These are phyloP conservation scores for Hygrocybe coccinea DNA, from an alignment of 768 basidiomycete species.

Conservation along the genomic window DNA sequence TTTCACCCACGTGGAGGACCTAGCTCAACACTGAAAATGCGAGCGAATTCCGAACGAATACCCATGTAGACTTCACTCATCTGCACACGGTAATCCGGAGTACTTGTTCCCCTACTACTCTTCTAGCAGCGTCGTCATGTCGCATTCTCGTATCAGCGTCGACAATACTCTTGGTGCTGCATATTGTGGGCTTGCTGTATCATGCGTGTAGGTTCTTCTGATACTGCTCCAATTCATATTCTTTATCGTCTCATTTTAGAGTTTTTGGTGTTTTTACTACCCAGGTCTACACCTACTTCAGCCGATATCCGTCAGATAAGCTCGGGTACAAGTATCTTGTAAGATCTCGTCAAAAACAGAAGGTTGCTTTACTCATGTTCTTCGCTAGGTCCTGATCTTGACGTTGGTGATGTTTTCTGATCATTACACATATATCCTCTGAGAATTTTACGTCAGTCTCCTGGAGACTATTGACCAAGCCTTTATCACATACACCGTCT, in stretches of 20 bases:
- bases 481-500: constrained; percentile 45
- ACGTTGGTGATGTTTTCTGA: not conserved
- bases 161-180: constrained; percentile 39
- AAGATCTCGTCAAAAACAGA: constrained; percentile 8
- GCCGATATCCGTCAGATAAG: constrained; percentile 35
- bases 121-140: constrained; percentile 5
- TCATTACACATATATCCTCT: constrained; percentile 16
- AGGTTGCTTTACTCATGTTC: not conserved
- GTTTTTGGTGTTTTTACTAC: constrained; percentile 39
- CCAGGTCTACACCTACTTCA: constrained; percentile 37
- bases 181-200: constrained; percentile 36
- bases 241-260: not conserved
- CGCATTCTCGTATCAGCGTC: constrained; percentile 14
- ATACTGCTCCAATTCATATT: too few species aligned
- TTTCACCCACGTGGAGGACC: too few species aligned
- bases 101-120: not conserved
- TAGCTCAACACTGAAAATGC: too few species aligned
- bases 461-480: constrained; percentile 46
- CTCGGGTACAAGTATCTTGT: constrained; percentile 33
- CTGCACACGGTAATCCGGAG: not conserved
- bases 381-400: not conserved
- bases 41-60: too few species aligned
- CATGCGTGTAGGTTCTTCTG: constrained; percentile 22
- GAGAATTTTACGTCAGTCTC: constrained; percentile 32
- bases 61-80: too few species aligned